Percentiles rank a stretch among this genome's conserved stretches.
Conservation (phyloP, 768 basidiomycete species). For the Boletus tomentosulus region DNA sequence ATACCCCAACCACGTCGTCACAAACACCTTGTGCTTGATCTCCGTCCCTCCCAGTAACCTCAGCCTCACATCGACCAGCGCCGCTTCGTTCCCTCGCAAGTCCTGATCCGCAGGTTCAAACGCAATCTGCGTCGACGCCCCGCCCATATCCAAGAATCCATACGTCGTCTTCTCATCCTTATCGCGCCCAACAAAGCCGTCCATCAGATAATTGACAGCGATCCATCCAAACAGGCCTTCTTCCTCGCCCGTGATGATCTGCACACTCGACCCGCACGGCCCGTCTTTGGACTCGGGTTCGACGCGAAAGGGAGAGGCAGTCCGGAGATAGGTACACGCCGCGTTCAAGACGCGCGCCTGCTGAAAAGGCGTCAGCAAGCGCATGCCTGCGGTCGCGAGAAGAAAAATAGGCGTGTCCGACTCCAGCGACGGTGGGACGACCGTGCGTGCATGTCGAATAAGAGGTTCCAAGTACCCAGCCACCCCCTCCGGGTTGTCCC, state of each 20-base stretch:
- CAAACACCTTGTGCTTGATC: slow-evolving; percentile 89
- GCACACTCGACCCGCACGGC: slow-evolving; percentile 88
- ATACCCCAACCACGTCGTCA: slow-evolving; percentile 98
- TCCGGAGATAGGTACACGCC: slow-evolving; percentile 71
- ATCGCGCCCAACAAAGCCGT: slow-evolving; percentile 66
- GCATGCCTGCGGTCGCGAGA: slow-evolving; percentile 97
- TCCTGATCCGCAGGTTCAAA: slow-evolving; percentile 79
- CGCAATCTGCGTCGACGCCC: slow-evolving; percentile 97
- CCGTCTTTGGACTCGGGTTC: slow-evolving; percentile 61
- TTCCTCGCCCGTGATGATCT: slow-evolving; percentile 96
- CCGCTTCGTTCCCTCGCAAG: slow-evolving; percentile 46
- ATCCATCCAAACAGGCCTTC: slow-evolving; percentile 99
- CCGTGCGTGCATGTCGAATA: slow-evolving; percentile 72
- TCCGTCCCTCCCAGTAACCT: slow-evolving; percentile 81
- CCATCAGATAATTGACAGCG: slow-evolving; percentile 98
- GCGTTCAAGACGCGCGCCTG: slow-evolving; percentile 71
- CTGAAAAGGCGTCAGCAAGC: slow-evolving; percentile 64
- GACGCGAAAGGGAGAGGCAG: slow-evolving; percentile 76
- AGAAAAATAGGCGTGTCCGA: slow-evolving; percentile 86
- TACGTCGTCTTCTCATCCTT: slow-evolving; percentile 71
- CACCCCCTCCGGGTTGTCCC: slow-evolving; percentile 63
- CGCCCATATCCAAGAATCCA: slow-evolving; percentile 99
- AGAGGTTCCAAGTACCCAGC: slow-evolving; percentile 76
- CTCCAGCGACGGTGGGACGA: slow-evolving; percentile 85
- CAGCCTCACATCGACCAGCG: slow-evolving; percentile 73